Evolutionary conservation across 2,329 filamentous ascomycete species (phyloP), one percentile per base, ranked within the genome.

Genomic region (Boeremia lycopersici): DNA sequence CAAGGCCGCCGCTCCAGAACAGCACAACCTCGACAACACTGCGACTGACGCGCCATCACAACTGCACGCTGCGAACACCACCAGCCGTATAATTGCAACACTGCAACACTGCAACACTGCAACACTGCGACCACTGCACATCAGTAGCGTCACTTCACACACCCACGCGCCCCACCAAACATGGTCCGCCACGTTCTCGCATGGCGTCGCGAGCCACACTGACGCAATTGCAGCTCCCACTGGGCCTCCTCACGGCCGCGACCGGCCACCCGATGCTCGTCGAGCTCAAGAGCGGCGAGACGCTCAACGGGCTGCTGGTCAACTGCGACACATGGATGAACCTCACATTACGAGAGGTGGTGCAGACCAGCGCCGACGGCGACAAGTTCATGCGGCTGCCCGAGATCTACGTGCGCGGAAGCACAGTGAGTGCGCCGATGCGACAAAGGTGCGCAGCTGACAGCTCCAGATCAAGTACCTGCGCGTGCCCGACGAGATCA

Each of bases 321-420:
- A 91, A 89, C 76, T 99, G 93, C 86, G 95, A 99, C 77, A 99
- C 93, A 43, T 99, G 95, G 92, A 99, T 99, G 95, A 99, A 99
- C 79, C 81, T 99, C 67, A 98, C 93, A 2, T 79, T 99, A 64
- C 96, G 95, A 77, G 95, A 98, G 76, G 96, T 99, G 19, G 91
- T 98, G 31, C 93, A 98, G 78, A 98, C 95, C 15, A 96, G 89
- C 73, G 88, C 93, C 23, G 93, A 98, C 71, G 95, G 92, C 60
- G 93, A 98, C 77, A 93, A 90, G 73, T 99, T 99, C 77, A 89
- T 91, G 76, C 85, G 91, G 71, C 80, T 99, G 77, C 88, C 92
- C 31, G 96, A 99, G 76, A 92, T 93, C 54, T 99, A 99, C 72
- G 90, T 99, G 46, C 89, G 96, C 74, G 95, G 95, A 57, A 99